Conservation (phyloP, 176 grass and related monocot species). For the Zoysia japonica region DNA sequence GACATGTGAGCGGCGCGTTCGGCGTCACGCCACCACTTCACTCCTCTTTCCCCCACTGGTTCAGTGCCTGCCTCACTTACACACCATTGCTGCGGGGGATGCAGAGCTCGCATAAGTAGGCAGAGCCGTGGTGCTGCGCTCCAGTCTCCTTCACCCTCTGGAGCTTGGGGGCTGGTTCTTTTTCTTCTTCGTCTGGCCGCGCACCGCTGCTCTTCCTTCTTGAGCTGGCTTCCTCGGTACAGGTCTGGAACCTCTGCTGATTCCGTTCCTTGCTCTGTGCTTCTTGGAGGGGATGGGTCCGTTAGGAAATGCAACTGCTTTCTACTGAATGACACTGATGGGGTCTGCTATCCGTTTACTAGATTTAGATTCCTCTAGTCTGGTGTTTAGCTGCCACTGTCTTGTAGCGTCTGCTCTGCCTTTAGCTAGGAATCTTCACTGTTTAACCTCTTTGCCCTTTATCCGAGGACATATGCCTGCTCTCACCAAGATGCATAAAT, state of each 20-base stretch:
- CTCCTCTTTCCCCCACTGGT: neutral
- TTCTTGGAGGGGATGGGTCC: slow-evolving; percentile 42
- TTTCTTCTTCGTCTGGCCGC: neutral
- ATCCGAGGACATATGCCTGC: slow-evolving; percentile 14
- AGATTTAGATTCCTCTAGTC: slow-evolving; percentile 19
- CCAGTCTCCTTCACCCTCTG: neutral
- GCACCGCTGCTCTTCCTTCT: slow-evolving; percentile 4
- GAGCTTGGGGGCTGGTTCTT: neutral
- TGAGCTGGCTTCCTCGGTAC: slow-evolving; percentile 41
- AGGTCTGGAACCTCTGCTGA: slow-evolving; percentile 27
- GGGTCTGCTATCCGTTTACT: slow-evolving; percentile 28
- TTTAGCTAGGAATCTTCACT: slow-evolving; percentile 41
- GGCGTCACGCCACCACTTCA: slow-evolving; percentile 44
- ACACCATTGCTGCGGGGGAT: slow-evolving; percentile 32
- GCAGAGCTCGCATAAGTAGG: slow-evolving; percentile 41
- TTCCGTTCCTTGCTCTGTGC: slow-evolving; percentile 16
- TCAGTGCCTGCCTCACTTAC: slow-evolving; percentile 37
- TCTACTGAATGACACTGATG: slow-evolving; percentile 6
- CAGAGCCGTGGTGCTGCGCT: neutral
- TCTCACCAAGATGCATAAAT: slow-evolving; percentile 30
- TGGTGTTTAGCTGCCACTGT: slow-evolving; percentile 19
- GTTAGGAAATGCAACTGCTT: slow-evolving; percentile 25
- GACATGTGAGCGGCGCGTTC: slow-evolving; percentile 43
- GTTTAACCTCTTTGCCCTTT: slow-evolving; percentile 21
- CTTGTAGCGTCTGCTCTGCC: slow-evolving; percentile 15